Conservation (phyloP, 345 rosid genomes). For the Eutrema japonicum region DNA sequence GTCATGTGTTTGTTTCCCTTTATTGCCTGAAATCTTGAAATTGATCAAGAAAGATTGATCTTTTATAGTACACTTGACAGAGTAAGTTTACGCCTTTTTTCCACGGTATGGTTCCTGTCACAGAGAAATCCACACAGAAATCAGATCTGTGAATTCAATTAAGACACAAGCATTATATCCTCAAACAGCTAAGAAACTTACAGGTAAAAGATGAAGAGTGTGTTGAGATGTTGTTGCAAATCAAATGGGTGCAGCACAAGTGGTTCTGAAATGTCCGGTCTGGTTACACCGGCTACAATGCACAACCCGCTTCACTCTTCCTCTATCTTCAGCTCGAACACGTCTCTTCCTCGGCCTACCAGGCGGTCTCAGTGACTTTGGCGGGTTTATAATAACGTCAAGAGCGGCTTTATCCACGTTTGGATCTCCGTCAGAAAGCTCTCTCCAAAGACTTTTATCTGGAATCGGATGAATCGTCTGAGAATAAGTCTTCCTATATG, state of each 20-base stretch:
- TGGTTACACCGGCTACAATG: conserved; percentile 99
- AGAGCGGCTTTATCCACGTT: conserved; percentile 46
- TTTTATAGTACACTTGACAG: conserved; percentile 11
- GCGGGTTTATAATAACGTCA: conserved; percentile 69
- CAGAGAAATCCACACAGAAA: conserved; percentile 13
- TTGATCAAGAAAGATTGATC: conserved; percentile 13
- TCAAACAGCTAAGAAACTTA: conserved; percentile 21
- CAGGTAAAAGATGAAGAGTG: conserved; percentile 17
- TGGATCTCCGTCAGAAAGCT: conserved; percentile 72
- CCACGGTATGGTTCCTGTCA: conserved; percentile 25
- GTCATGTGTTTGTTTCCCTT: conserved; percentile 8
- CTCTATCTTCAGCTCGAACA: conserved; percentile 90
- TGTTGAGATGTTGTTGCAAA: neutral
- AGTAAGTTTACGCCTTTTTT: neutral
- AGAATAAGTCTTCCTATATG: conserved; percentile 86
- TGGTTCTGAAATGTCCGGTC: conserved; percentile 98
- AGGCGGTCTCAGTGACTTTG: conserved; percentile 89
- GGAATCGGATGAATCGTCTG: conserved; percentile 98
- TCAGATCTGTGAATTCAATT: conserved; percentile 8
- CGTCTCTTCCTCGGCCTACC: conserved; percentile 96
- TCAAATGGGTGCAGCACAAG: conserved; percentile 94
- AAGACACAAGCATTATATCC: conserved; percentile 12
- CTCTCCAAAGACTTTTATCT: conserved; percentile 90
- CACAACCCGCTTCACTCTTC: conserved; percentile 88
- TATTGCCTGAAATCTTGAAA: conserved; percentile 3